A percentile compares a stretch with the other conserved stretches of the same genome.
phyloP scores from a whole-genome alignment of 2,329 filamentous ascomycete genomes.

The Aspergillus sp. region DNA sequence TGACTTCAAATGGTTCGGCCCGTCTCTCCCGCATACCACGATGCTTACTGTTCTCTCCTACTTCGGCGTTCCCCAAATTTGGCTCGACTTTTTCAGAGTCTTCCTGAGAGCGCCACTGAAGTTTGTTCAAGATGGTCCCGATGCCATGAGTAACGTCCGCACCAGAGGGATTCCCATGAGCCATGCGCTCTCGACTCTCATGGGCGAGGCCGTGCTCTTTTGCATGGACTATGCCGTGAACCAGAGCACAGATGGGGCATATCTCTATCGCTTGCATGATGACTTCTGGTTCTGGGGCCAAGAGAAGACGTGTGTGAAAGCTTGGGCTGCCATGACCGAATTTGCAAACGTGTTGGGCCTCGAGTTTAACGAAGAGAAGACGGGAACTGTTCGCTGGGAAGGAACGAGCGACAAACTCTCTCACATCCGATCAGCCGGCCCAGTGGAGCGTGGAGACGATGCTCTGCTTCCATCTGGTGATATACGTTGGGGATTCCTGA shows the following conservation, averaged over 20 bases:
- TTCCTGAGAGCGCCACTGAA: constrained; percentile 65
- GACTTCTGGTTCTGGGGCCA: constrained; percentile 71
- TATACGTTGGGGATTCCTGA: constrained; percentile 65
- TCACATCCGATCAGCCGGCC: constrained; percentile 5
- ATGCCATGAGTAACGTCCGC: constrained; percentile 50
- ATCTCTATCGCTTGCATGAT: constrained; percentile 67
- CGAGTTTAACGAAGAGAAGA: constrained; percentile 62
- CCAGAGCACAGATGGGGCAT: constrained; percentile 56
- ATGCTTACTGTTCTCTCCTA: constrained; percentile 62
- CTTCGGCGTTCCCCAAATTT: constrained; percentile 61
- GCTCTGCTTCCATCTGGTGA: constrained; percentile 55
- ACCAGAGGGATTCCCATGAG: constrained; percentile 64
- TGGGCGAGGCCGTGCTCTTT: constrained; percentile 66
- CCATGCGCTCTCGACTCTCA: constrained; percentile 62
- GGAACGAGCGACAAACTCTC: constrained; percentile 18
- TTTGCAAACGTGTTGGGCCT: constrained; percentile 63
- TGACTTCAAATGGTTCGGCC: constrained; percentile 64
- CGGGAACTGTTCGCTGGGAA: constrained; percentile 54
- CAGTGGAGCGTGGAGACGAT: constrained; percentile 10
- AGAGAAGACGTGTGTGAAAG: constrained; percentile 57
- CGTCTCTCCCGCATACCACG: constrained; percentile 63
- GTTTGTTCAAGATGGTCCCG: constrained; percentile 59
- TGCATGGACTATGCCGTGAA: constrained; percentile 70
- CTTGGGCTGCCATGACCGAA: constrained; percentile 62
- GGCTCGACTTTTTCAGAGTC: constrained; percentile 63